phyloP scores from a whole-genome alignment of 192 early-diverging fungal species.

The Podila epigama region DNA sequence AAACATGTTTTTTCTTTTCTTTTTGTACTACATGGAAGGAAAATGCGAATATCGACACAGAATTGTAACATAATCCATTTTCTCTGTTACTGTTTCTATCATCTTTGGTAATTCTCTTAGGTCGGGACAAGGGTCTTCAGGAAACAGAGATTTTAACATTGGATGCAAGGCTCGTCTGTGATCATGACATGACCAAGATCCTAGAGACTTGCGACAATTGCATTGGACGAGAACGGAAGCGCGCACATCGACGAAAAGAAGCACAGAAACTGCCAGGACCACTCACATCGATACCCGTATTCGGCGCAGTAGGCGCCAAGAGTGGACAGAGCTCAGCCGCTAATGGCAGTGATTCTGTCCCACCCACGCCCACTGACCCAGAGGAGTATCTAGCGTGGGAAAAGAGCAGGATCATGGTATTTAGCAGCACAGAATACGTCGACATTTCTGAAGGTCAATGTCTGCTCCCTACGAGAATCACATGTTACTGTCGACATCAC shows the following conservation, averaged over 20 bases:
- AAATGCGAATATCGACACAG: neutral
- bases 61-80: neutral
- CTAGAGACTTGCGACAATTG: constrained; percentile 74
- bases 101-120: constrained; percentile 9
- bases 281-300: constrained; percentile 48
- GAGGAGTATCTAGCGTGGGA: constrained; percentile 64
- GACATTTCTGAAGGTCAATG: constrained; percentile 81
- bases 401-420: constrained; percentile 73
- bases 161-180: constrained; percentile 76
- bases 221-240: constrained; percentile 73
- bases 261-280: constrained; percentile 36
- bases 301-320: constrained; percentile 58
- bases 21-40: neutral
- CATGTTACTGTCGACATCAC: constrained; percentile 90
- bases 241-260: constrained; percentile 54
- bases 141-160: constrained; percentile 64
- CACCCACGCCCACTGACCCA: constrained; percentile 43
- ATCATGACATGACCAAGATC: constrained; percentile 72
- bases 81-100: neutral
- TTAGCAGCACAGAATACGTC: constrained; percentile 75
- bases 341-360: constrained; percentile 7
- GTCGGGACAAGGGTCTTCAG: constrained; percentile 45
- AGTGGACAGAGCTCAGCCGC: constrained; percentile 44
- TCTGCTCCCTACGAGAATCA: constrained; percentile 80
- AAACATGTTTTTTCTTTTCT: neutral